Evolutionary conservation across 2,329 filamentous ascomycete species (phyloP).

Genomic region (Dactylellina parvicollis): DNA sequence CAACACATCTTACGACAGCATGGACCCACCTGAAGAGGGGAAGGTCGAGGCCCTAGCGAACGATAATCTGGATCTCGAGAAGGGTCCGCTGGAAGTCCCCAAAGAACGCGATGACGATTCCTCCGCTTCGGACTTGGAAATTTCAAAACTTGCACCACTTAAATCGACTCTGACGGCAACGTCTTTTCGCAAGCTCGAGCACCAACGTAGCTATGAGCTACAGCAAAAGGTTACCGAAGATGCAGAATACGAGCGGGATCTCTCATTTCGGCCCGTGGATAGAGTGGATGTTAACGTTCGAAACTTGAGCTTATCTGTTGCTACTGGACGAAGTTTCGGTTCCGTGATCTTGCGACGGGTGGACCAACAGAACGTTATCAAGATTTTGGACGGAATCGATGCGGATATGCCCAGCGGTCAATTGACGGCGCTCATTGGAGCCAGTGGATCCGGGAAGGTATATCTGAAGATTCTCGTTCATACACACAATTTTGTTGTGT

Average conservation of each 20-base stretch:
- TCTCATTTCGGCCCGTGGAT: conserved; percentile 47
- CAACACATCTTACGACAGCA: conserved; percentile 10
- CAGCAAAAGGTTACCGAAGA: conserved; percentile 21
- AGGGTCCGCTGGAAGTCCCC: background rate
- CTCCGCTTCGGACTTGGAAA: conserved; percentile 19
- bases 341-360: conserved; percentile 6
- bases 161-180: conserved; percentile 30
- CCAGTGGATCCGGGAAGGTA: conserved; percentile 75
- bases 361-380: conserved; percentile 31
- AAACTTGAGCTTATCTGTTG: conserved; percentile 46
- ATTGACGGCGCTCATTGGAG: conserved; percentile 78
- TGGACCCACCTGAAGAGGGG: conserved; percentile 3
- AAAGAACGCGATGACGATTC: conserved; percentile 1
- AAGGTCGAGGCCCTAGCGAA: background rate
- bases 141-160: conserved; percentile 26
- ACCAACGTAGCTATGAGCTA: conserved; percentile 10
- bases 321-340: conserved; percentile 59
- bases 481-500: background rate
- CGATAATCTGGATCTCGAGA: conserved; percentile 11
- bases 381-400: conserved; percentile 71
- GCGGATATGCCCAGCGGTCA: conserved; percentile 73
- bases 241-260: conserved; percentile 29
- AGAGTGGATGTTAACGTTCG: conserved; percentile 56
- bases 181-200: conserved; percentile 30
- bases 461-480: background rate